phyloP scores from a whole-genome alignment of 768 basidiomycete genomes.

The Naganishia randhawae region DNA sequence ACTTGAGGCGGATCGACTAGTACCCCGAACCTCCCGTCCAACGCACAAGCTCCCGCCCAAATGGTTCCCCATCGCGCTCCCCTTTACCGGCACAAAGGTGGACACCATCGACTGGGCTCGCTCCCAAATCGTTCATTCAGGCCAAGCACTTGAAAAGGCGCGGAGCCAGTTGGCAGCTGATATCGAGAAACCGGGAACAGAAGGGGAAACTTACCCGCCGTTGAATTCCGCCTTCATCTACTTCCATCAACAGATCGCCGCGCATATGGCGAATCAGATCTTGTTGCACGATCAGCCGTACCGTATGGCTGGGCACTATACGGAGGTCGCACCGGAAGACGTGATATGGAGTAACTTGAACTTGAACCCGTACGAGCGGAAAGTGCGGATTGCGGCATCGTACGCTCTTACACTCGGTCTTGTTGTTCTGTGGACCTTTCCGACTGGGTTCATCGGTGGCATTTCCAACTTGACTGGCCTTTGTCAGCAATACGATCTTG shows the following conservation, averaged over 20 bases:
- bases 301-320: conserved; percentile 66
- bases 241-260: conserved; percentile 87
- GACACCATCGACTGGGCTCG: conserved; percentile 90
- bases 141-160: conserved; percentile 53
- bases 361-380: conserved; percentile 82
- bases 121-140: conserved; percentile 62
- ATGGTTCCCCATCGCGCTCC: conserved; percentile 55
- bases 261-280: conserved; percentile 76
- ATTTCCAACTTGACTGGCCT: conserved; percentile 75
- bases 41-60: conserved; percentile 63
- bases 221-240: conserved; percentile 64
- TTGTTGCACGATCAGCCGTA: conserved; percentile 72
- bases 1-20: conserved; percentile 58
- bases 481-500: conserved; percentile 60
- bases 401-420: conserved; percentile 73
- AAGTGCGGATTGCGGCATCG: conserved; percentile 63
- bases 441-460: conserved; percentile 76
- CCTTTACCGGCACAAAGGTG: conserved; percentile 75
- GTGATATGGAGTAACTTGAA: conserved; percentile 80
- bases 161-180: conserved; percentile 43
- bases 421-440: conserved; percentile 83
- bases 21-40: conserved; percentile 71
- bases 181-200: conserved; percentile 38
- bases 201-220: conserved; percentile 47
- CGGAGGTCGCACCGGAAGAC: conserved; percentile 80